Conservation (phyloP, 331 rosid species). For the Rhamnella rubrinervis region DNA sequence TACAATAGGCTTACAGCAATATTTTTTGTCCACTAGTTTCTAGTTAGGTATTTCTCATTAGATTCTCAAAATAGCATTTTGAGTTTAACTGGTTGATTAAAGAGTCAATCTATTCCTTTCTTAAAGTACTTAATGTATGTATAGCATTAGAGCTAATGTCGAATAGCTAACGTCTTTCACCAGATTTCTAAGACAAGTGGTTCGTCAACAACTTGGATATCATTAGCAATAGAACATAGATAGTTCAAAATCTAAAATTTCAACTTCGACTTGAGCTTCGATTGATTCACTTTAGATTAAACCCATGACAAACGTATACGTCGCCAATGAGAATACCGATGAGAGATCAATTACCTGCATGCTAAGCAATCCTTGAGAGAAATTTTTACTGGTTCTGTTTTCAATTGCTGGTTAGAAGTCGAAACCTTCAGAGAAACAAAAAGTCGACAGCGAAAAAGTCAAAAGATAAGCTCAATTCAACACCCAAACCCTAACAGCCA, state of each 20-base stretch:
- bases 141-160: too few relatives aligned
- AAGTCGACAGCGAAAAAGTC: background rate
- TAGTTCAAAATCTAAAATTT: too few relatives aligned
- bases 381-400: slow-evolving; percentile 81
- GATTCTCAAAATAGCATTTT: too few relatives aligned
- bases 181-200: too few relatives aligned
- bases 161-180: too few relatives aligned
- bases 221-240: background rate
- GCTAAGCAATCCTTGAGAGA: slow-evolving; percentile 97
- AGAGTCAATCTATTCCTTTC: too few relatives aligned
- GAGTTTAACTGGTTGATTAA: too few relatives aligned
- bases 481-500: background rate
- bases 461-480: background rate
- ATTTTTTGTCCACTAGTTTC: background rate
- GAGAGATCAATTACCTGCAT: slow-evolving; percentile 67
- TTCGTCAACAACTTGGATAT: background rate
- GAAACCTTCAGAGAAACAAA: slow-evolving; percentile 40
- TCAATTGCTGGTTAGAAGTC: slow-evolving; percentile 43
- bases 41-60: background rate
- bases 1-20: background rate
- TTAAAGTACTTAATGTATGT: too few relatives aligned
- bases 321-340: background rate
- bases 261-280: background rate
- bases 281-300: background rate
- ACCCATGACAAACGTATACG: background rate